These are phyloP conservation scores for Suillus plorans DNA, from an alignment of 768 basidiomycete species.

Conservation along the genomic window DNA sequence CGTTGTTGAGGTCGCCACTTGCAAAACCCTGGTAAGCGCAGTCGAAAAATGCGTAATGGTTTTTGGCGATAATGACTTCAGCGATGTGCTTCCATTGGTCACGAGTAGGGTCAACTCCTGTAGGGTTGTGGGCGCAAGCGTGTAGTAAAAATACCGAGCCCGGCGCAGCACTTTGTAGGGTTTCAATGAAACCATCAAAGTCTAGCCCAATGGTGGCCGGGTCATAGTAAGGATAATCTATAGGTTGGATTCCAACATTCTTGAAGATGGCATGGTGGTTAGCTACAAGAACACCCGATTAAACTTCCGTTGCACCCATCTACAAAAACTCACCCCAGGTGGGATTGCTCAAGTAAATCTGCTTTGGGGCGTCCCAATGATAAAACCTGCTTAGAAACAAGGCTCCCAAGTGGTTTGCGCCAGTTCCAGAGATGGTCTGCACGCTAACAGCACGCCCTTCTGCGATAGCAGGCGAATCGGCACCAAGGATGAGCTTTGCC, in stretches of 20 bases:
- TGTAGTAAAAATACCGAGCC: conserved; percentile 89
- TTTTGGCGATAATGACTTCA: conserved; percentile 64
- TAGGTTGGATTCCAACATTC: conserved; percentile 85
- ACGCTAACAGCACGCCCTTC: conserved; percentile 75
- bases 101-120: conserved; percentile 88
- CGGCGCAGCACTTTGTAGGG: conserved; percentile 62
- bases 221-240: conserved; percentile 94
- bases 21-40: conserved; percentile 98
- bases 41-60: conserved; percentile 92
- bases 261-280: conserved; percentile 91
- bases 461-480: conserved; percentile 65
- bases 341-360: conserved; percentile 85
- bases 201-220: conserved; percentile 87
- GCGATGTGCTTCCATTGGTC: conserved; percentile 86
- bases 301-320: conserved; percentile 3
- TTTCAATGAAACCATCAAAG: conserved; percentile 61
- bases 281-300: conserved; percentile 39
- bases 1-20: conserved; percentile 88
- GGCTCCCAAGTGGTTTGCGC: conserved; percentile 91
- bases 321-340: conserved; percentile 69
- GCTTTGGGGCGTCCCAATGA: conserved; percentile 60
- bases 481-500: conserved; percentile 77
- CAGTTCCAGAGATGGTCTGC: conserved; percentile 95
- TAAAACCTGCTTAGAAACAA: conserved; percentile 87
- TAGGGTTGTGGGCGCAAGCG: conserved; percentile 96